phyloP scores from a whole-genome alignment of 140 eudicot species.

The Cichorium intybus region DNA sequence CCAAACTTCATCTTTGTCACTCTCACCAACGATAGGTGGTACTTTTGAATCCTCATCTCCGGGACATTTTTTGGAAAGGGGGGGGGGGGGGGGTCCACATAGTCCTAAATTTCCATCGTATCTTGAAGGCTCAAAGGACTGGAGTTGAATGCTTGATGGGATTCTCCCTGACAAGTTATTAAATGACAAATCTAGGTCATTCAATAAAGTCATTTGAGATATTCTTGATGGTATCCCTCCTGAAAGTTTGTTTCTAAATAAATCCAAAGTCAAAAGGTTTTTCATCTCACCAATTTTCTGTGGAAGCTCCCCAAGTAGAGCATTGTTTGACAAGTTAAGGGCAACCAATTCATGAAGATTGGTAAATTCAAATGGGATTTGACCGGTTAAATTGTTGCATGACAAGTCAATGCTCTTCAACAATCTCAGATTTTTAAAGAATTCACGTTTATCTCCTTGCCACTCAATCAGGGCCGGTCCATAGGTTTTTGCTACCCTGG shows the following conservation, averaged over 20 bases:
- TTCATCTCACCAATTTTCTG: not conserved
- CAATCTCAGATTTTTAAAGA: not conserved
- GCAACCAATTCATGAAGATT: not conserved
- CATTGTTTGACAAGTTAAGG: not conserved
- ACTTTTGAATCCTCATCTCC: conserved; percentile 1
- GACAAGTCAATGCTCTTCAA: not conserved
- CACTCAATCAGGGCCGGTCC: no score
- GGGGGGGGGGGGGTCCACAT: conserved; percentile 21
- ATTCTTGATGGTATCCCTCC: not conserved
- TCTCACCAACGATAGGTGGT: not conserved
- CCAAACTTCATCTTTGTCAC: not conserved
- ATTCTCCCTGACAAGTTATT: not conserved
- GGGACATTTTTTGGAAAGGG: not conserved
- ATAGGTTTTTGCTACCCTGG: no score
- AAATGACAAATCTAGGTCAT: not conserved
- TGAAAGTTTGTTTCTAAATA: not conserved
- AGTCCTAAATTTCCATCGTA: not conserved
- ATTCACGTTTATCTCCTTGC: not conserved
- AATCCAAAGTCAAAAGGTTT: not conserved
- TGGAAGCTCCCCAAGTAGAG: not conserved
- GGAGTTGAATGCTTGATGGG: not conserved
- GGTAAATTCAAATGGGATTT: not conserved
- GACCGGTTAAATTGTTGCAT: not conserved
- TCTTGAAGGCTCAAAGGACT: conserved; percentile 1
- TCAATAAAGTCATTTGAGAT: not conserved